A percentile compares a stretch with the other conserved stretches of the same genome.
Evolutionary conservation across 2,329 filamentous ascomycete genomes (phyloP).

Genomic region (Aspergillus sergii): DNA sequence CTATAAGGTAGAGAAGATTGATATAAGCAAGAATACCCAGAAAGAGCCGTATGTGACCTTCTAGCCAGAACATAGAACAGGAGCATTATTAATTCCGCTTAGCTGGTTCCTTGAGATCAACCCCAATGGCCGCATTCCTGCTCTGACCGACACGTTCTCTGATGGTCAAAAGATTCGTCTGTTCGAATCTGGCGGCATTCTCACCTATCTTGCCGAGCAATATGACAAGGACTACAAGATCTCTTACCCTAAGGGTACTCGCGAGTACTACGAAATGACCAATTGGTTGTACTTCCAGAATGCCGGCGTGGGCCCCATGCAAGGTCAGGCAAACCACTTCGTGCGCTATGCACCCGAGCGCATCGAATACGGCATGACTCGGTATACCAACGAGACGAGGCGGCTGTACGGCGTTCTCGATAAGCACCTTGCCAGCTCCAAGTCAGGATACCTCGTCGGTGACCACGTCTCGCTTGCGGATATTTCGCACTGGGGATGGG

Average conservation of each 20-base stretch:
- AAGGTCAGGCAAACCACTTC: constrained; percentile 85
- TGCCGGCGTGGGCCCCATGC: constrained; percentile 79
- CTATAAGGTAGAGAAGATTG: constrained; percentile 74
- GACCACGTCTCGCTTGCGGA: constrained; percentile 63
- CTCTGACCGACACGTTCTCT: constrained; percentile 75
- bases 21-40: constrained; percentile 75
- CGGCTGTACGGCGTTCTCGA: constrained; percentile 79
- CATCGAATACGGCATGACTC: constrained; percentile 79
- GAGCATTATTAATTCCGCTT: constrained; percentile 1
- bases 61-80: no score
- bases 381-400: constrained; percentile 82
- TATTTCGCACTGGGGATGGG: constrained; percentile 80
- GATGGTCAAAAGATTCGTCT: constrained; percentile 74
- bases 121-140: constrained; percentile 89
- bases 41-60: constrained; percentile 60
- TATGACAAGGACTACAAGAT: constrained; percentile 84
- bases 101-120: constrained; percentile 89
- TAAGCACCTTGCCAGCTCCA: constrained; percentile 61
- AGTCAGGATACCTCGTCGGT: constrained; percentile 55
- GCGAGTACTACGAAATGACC: constrained; percentile 77
- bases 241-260: constrained; percentile 71
- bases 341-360: constrained; percentile 77
- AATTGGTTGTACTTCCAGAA: constrained; percentile 83
- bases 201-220: constrained; percentile 79
- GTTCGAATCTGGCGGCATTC: constrained; percentile 82